phyloP scores from a whole-genome alignment of 148 eudicot species.

The Heliamphora exappendiculata region DNA sequence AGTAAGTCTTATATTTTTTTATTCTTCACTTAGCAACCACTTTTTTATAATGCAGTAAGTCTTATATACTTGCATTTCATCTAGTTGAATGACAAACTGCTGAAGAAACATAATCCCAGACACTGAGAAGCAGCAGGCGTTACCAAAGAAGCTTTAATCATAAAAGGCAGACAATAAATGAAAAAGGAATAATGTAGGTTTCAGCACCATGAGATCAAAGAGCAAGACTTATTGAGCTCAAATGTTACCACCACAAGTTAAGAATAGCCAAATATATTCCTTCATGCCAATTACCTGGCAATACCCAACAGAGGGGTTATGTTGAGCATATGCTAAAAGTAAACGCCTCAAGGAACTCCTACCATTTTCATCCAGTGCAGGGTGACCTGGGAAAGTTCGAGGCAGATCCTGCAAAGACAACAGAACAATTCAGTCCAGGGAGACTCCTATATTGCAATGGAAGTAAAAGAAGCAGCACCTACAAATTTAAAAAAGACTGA shows the following conservation, averaged over 20 bases:
- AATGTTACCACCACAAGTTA: background rate
- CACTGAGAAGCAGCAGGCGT: background rate
- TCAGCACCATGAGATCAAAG: background rate
- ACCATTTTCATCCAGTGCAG: slow-evolving; percentile 83
- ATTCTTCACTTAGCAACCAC: no score
- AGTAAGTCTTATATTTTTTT: background rate
- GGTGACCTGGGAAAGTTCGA: slow-evolving; percentile 96
- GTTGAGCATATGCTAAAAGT: slow-evolving; percentile 85
- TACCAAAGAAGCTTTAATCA: background rate
- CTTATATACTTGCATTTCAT: background rate
- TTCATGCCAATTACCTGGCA: slow-evolving; percentile 62
- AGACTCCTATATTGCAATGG: slow-evolving; percentile 25
- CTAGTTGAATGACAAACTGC: background rate
- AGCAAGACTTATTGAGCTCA: background rate
- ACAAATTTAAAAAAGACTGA: slow-evolving; percentile 50
- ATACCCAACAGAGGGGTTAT: slow-evolving; percentile 91
- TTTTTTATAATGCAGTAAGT: no score
- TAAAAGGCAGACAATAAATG: background rate
- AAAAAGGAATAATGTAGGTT: background rate
- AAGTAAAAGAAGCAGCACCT: slow-evolving; percentile 60
- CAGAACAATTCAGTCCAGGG: slow-evolving; percentile 39
- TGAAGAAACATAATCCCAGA: background rate
- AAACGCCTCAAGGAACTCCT: slow-evolving; percentile 78
- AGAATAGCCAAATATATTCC: background rate
- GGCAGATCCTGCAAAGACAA: slow-evolving; percentile 73